Evolutionary conservation across 148 eudicot species (phyloP).

Genomic region (Fagopyrum esculentum): DNA sequence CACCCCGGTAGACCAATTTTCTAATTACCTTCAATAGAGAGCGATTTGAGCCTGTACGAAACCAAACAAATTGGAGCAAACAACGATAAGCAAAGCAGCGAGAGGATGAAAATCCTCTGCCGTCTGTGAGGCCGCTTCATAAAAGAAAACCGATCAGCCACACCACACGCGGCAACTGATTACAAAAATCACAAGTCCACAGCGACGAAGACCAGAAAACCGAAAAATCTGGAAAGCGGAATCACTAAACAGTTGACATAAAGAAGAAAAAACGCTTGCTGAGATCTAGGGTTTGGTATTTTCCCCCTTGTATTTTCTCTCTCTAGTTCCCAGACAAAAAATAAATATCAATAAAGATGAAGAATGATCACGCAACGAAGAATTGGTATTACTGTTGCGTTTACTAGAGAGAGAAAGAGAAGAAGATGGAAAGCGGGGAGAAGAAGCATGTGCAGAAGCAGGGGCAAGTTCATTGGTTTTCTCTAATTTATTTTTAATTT

Average conservation of each 20-base stretch:
- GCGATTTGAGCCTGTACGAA: slow-evolving; percentile 21
- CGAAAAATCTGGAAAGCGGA: neutral
- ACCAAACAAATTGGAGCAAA: slow-evolving; percentile 36
- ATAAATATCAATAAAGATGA: neutral
- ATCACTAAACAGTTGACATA: neutral
- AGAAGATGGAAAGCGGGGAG: neutral
- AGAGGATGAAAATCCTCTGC: slow-evolving; percentile 64
- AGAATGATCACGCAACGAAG: slow-evolving; percentile 12
- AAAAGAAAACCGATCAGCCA: slow-evolving; percentile 13
- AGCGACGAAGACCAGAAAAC: neutral
- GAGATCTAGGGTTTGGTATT: slow-evolving; percentile 14
- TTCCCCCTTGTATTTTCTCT: neutral
- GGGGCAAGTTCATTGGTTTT: neutral
- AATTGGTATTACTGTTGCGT: neutral
- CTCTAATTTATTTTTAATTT: neutral
- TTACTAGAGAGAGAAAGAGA: neutral
- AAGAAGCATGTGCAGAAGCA: slow-evolving; percentile 10
- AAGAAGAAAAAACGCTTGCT: slow-evolving; percentile 5
- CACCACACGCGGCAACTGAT: neutral
- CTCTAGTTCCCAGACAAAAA: neutral
- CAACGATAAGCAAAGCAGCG: slow-evolving; percentile 36
- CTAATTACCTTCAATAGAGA: slow-evolving; percentile 28
- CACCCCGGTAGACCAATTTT: neutral
- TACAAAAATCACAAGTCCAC: neutral
- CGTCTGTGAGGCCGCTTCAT: slow-evolving; percentile 49